These are phyloP conservation scores for Picea abies DNA, from an alignment of 83 land plant species.

Conservation along the genomic window DNA sequence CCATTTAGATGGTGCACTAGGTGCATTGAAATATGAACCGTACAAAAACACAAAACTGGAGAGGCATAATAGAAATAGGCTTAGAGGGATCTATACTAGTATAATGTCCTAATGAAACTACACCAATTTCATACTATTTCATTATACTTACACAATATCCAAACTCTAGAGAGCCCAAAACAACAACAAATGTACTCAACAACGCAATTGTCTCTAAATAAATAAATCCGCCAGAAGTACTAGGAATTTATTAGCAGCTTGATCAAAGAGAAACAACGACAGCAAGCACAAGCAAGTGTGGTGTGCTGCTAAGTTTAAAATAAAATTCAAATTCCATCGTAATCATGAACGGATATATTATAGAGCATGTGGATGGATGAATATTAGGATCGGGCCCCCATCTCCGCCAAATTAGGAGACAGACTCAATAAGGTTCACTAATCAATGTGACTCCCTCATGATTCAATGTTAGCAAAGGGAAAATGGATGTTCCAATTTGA, in stretches of 20 bases:
- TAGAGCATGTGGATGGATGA: not conserved
- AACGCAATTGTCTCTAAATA: not conserved
- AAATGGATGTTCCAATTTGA: too few species aligned
- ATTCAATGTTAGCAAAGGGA: too few species aligned
- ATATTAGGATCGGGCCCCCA: too few species aligned
- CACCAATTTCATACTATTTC: too few species aligned
- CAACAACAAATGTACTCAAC: constrained; percentile 59
- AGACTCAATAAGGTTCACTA: not conserved
- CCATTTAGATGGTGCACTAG: too few species aligned
- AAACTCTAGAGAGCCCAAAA: constrained; percentile 52
- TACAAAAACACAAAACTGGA: too few species aligned
- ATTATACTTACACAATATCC: constrained; percentile 54
- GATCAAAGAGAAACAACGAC: not conserved
- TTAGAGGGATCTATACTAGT: too few species aligned
- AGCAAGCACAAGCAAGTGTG: not conserved
- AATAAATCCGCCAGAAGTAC: not conserved
- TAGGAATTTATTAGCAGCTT: not conserved
- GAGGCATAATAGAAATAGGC: too few species aligned
- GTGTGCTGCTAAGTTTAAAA: not conserved
- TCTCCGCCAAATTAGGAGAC: too few species aligned
- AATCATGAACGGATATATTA: constrained; percentile 1
- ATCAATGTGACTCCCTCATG: not conserved
- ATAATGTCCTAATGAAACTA: too few species aligned
- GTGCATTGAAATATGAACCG: too few species aligned
- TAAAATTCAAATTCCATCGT: not conserved